phyloP scores from a whole-genome alignment of 2,329 filamentous ascomycete genomes.

The Dothidotthia symphoricarpi region DNA sequence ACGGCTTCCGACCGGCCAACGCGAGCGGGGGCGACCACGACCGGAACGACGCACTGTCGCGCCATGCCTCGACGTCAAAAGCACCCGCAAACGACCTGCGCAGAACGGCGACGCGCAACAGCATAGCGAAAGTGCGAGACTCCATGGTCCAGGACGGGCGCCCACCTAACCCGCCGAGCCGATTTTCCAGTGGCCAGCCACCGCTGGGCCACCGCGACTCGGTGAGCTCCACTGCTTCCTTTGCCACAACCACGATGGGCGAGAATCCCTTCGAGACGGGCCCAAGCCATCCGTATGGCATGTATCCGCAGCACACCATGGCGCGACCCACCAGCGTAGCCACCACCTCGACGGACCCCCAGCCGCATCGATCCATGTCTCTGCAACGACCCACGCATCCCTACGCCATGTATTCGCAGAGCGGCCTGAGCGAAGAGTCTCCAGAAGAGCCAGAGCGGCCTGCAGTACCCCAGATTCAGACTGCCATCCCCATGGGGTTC shows the following conservation, averaged over 20 bases:
- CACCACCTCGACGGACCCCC: constrained; percentile 67
- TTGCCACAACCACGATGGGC: constrained; percentile 42
- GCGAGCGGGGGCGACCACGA: constrained; percentile 24
- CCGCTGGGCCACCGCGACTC: constrained; percentile 37
- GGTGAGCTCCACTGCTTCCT: constrained; percentile 44
- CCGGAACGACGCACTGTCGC: constrained; percentile 23
- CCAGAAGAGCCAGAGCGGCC: constrained; percentile 21
- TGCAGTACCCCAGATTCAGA: constrained; percentile 42
- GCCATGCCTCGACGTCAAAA: constrained; percentile 23
- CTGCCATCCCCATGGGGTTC: constrained; percentile 69
- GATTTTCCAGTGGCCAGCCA: constrained; percentile 24
- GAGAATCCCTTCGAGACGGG: constrained; percentile 70
- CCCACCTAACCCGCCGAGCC: constrained; percentile 17
- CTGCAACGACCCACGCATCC: constrained; percentile 74
- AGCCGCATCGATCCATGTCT: constrained; percentile 57
- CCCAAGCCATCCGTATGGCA: constrained; percentile 79
- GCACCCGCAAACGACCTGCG: constrained; percentile 26
- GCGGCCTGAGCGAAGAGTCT: constrained; percentile 55
- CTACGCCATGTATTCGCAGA: constrained; percentile 83
- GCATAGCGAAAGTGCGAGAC: constrained; percentile 37
- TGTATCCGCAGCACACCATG: constrained; percentile 70
- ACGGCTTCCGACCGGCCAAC: constrained; percentile 47
- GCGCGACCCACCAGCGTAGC: constrained; percentile 62
- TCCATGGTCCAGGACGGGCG: constrained; percentile 23
- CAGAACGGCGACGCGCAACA: constrained; percentile 38